phyloP scores from a whole-genome alignment of 139 green algal genomes.

The Picochlorum sp. region DNA sequence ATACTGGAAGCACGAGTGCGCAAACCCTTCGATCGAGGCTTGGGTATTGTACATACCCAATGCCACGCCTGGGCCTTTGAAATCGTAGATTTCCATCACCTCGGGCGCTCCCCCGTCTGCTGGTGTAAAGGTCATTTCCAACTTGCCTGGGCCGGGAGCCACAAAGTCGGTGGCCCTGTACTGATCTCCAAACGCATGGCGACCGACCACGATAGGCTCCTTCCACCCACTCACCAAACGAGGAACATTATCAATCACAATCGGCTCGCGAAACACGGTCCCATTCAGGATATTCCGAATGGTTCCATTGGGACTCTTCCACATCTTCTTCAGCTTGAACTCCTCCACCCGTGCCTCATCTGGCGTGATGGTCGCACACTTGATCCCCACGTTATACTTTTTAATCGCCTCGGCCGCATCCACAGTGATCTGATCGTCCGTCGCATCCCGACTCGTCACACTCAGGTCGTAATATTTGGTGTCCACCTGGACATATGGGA shows the following conservation, averaged over 20 bases:
- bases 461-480: conserved; percentile 92
- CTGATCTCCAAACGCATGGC: conserved; percentile 95
- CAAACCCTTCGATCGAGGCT: conserved; percentile 87
- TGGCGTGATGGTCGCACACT: conserved; percentile 96
- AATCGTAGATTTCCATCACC: conserved; percentile 47
- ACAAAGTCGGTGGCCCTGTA: conserved; percentile 87
- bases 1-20: conserved; percentile 82
- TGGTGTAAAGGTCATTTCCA: conserved; percentile 70
- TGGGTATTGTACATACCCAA: conserved; percentile 96
- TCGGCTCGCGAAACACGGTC: conserved; percentile 93
- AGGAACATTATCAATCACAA: conserved; percentile 89
- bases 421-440: conserved; percentile 77
- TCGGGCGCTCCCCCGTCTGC: conserved; percentile 36
- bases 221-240: conserved; percentile 86
- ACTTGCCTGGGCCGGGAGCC: conserved; percentile 63
- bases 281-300: conserved; percentile 57
- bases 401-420: conserved; percentile 78
- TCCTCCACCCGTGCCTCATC: conserved; percentile 92
- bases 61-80: conserved; percentile 53
- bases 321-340: conserved; percentile 95
- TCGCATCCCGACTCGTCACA: conserved; percentile 67
- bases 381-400: conserved; percentile 88
- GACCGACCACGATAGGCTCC: conserved; percentile 82
- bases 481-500: conserved; percentile 88
- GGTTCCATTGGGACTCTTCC: conserved; percentile 85